Conservation (phyloP, 306 rosid genomes). For the Crotalaria pallida region DNA sequence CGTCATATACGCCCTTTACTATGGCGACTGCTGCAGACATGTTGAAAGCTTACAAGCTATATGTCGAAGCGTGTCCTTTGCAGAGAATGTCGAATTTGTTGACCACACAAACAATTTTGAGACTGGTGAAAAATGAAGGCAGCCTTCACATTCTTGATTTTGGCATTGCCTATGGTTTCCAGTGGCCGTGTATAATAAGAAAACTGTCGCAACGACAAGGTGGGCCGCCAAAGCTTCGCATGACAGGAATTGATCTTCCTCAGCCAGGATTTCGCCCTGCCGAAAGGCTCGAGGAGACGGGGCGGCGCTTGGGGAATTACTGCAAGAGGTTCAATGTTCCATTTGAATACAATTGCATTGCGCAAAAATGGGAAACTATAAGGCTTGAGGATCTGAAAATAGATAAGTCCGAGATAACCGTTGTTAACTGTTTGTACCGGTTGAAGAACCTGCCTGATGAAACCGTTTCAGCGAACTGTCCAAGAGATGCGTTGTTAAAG, state of each 20-base stretch:
- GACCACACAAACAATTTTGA: constrained; percentile 35
- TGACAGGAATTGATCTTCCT: constrained; percentile 73
- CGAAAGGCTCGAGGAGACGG: constrained; percentile 59
- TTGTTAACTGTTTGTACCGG: constrained; percentile 57
- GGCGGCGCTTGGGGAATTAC: constrained; percentile 46
- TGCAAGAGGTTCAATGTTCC: constrained; percentile 55
- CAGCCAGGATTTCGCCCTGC: constrained; percentile 73
- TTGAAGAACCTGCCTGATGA: constrained; percentile 66
- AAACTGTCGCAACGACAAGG: constrained; percentile 39
- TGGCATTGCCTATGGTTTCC: constrained; percentile 72
- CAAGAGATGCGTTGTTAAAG: constrained; percentile 62
- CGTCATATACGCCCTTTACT: constrained; percentile 17
- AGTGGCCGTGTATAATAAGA: constrained; percentile 75
- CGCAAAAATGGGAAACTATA: constrained; percentile 67
- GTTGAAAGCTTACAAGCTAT: constrained; percentile 55
- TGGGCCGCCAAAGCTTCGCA: constrained; percentile 51
- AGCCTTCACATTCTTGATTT: constrained; percentile 61
- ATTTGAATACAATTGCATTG: constrained; percentile 48
- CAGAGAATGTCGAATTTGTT: constrained; percentile 42
- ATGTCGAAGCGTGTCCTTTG: constrained; percentile 48
- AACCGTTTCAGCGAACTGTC: constrained; percentile 36
- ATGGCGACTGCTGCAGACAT: constrained; percentile 43
- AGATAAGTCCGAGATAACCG: constrained; percentile 40
- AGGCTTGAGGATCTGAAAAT: constrained; percentile 43
- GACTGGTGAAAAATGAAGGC: constrained; percentile 32